Evolutionary conservation across 805 yeast genomes (phyloP).

Genomic region (Zygoascus biomembranicola): DNA sequence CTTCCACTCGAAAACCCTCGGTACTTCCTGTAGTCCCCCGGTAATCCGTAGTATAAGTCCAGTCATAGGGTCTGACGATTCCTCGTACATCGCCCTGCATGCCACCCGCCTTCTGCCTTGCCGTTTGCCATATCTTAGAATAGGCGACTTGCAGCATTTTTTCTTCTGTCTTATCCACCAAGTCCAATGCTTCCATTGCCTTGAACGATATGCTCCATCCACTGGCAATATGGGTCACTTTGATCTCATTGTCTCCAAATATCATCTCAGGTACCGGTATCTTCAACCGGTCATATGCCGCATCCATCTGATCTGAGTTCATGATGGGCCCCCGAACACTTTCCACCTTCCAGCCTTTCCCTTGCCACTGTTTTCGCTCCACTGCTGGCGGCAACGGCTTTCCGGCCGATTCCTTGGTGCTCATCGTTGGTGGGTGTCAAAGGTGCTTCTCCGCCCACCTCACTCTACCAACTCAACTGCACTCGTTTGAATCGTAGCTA

Average conservation of each 20-base stretch:
- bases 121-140: slow-evolving; percentile 69
- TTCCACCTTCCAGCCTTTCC: slow-evolving; percentile 68
- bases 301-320: slow-evolving; percentile 64
- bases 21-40: slow-evolving; percentile 42
- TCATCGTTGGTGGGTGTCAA: not conserved
- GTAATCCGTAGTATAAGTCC: slow-evolving; percentile 88
- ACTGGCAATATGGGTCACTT: slow-evolving; percentile 35
- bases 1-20: slow-evolving; percentile 8
- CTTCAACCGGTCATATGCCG: slow-evolving; percentile 48
- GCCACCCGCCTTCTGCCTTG: slow-evolving; percentile 25
- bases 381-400: not conserved
- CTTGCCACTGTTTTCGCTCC: slow-evolving; percentile 20
- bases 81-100: slow-evolving; percentile 42
- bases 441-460: not conserved
- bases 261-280: slow-evolving; percentile 97
- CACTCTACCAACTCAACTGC: not conserved
- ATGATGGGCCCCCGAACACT: slow-evolving; percentile 72
- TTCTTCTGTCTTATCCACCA: slow-evolving; percentile 47
- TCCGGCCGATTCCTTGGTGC: not conserved
- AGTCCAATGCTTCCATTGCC: slow-evolving; percentile 64
- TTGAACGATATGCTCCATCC: slow-evolving; percentile 54
- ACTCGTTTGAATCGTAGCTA: too few species aligned
- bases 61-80: slow-evolving; percentile 78
- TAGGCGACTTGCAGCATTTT: slow-evolving; percentile 65
- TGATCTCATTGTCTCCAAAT: slow-evolving; percentile 73